Evolutionary conservation across 83 land plant genomes (phyloP), one percentile per base, ranked within the genome.

Genomic region (Thuja plicata): DNA sequence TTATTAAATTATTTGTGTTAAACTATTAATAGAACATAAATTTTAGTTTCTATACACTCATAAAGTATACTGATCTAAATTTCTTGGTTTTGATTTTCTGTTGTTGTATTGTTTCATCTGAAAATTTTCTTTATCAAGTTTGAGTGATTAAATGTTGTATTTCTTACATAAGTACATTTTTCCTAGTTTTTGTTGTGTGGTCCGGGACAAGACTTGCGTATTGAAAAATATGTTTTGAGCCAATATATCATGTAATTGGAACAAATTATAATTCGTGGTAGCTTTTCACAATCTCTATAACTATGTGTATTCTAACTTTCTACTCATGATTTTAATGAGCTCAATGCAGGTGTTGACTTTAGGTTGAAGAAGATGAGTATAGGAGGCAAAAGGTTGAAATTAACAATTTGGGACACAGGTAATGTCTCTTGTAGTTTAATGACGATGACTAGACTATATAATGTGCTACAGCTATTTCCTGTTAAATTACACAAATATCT

Each of bases 361-460:
- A 96, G 96, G 90, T 90, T 97, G 91, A 97, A 96, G 92, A 89
- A 84, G 66, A 93, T 97, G 73, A 93, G 90, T 24, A 90, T 95
- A 80, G 92, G 91, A 84, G 99, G 97, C 82, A 96, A 97, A 92
- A 95, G 89, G 87, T 83, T 97, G 86, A 97, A 97, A 90, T 94
- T 97, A 21, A 95, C 99, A 46, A 97, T 97, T 43, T 97, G 99
- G 99, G 99, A 97, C 87, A 97, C 99, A 10, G 99, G 97, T 83
- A 81, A 83, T 83, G 12, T 32, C 46, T 82, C 16, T 27, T 3
- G 0, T 45, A 27, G 46, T 19, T 80, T n/a, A 41, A 79, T 40
- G 9, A 80, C 43, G 10, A 40, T 80, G 9, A 45, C 24, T 40
- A 41, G n/a, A 45, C 50, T 38, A 40, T 43, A 82, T 40, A 19